phyloP scores from a whole-genome alignment of 495 filamentous ascomycete genomes.

The Penicillium tannophilum region DNA sequence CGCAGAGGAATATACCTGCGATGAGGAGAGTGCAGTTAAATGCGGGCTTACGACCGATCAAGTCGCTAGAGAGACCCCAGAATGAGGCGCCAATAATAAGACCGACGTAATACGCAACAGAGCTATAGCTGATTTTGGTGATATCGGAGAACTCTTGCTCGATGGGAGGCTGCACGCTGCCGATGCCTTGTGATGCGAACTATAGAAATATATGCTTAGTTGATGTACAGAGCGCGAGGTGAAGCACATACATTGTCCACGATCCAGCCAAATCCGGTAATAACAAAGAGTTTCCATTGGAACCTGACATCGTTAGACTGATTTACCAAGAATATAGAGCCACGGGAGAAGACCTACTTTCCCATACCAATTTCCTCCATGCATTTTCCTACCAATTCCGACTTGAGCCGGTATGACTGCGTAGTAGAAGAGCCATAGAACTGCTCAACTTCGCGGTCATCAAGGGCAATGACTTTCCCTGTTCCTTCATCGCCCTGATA shows the following conservation, averaged over 20 bases:
- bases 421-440: constrained; percentile 38
- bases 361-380: constrained; percentile 41
- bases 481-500: constrained; percentile 9
- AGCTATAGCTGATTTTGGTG: constrained; percentile 35
- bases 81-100: constrained; percentile 39
- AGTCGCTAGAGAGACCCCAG: constrained; percentile 37
- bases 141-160: constrained; percentile 32
- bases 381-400: constrained; percentile 33
- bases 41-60: constrained; percentile 35
- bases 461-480: constrained; percentile 25
- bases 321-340: not conserved
- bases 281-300: constrained; percentile 38
- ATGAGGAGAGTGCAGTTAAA: constrained; percentile 36
- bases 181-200: constrained; percentile 38
- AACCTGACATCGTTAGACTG: constrained; percentile 23
- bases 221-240: not conserved
- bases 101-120: constrained; percentile 38
- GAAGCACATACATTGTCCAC: constrained; percentile 34
- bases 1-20: constrained; percentile 33
- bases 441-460: constrained; percentile 27
- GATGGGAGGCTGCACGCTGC: constrained; percentile 35
- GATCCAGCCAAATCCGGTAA: constrained; percentile 40
- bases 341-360: constrained; percentile 14
- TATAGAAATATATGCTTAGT: constrained; percentile 1
- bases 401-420: constrained; percentile 37